phyloP scores from a whole-genome alignment of 768 basidiomycete genomes.

The Sarcodon sp. region DNA sequence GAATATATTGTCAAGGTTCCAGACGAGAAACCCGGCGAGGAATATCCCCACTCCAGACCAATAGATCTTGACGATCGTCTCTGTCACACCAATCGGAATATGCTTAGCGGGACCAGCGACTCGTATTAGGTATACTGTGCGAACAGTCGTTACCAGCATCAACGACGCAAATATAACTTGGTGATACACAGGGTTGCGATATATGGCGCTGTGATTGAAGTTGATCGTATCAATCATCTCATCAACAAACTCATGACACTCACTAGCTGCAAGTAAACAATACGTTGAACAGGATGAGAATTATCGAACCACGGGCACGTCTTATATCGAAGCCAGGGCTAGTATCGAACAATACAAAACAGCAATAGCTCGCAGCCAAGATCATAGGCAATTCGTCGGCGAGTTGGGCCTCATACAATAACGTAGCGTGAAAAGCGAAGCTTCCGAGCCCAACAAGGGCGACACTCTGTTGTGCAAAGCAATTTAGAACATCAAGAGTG shows the following conservation, averaged over 20 bases:
- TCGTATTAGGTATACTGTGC: constrained; percentile 39
- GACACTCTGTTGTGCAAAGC: constrained; percentile 35
- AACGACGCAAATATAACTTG: constrained; percentile 59
- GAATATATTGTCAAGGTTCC: constrained; percentile 76
- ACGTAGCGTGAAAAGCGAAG: constrained; percentile 67
- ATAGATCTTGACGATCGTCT: constrained; percentile 31
- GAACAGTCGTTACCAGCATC: constrained; percentile 32
- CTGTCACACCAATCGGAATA: constrained; percentile 30
- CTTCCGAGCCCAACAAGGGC: constrained; percentile 65
- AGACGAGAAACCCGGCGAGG: constrained; percentile 52
- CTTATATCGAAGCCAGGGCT: constrained; percentile 32
- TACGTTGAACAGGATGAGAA: constrained; percentile 37
- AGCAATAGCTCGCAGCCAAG: constrained; percentile 49
- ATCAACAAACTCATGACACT: constrained; percentile 15
- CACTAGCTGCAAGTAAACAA: constrained; percentile 68
- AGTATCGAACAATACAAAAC: constrained; percentile 49
- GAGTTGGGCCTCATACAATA: constrained; percentile 65
- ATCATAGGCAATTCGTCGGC: constrained; percentile 81
- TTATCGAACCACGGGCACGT: constrained; percentile 22
- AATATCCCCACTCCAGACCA: constrained; percentile 42
- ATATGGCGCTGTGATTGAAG: constrained; percentile 30
- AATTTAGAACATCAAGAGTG: neutral
- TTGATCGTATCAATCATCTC: neutral
- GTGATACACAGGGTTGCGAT: constrained; percentile 72
- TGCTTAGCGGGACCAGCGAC: constrained; percentile 23